These are phyloP conservation scores for Dysphania ambrosioides DNA, from an alignment of 148 eudicot genomes.

Conservation along the genomic window DNA sequence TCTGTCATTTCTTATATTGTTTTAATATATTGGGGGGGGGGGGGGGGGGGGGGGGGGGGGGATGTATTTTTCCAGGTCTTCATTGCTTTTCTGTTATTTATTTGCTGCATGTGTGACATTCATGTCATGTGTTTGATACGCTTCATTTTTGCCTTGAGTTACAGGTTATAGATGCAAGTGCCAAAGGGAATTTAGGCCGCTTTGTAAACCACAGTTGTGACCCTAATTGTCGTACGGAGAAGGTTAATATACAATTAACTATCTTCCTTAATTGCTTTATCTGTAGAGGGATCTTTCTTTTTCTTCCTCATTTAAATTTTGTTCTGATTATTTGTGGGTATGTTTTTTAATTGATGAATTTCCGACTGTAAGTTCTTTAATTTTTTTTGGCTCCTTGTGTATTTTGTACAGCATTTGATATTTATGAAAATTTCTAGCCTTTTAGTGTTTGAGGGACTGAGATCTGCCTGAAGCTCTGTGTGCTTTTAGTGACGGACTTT, in stretches of 20 bases:
- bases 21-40: background rate
- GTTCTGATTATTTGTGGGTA: background rate
- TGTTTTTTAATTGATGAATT: background rate
- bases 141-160: constrained; percentile 19
- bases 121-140: constrained; percentile 7
- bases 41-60: too few species aligned
- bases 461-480: background rate
- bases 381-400: background rate
- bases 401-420: background rate
- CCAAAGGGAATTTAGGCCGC: constrained; percentile 95
- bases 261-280: background rate
- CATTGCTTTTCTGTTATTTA: background rate
- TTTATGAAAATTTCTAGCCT: background rate
- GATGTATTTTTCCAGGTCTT: background rate
- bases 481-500: too few species aligned
- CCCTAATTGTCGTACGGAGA: constrained; percentile 96
- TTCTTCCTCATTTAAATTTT: background rate
- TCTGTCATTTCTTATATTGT: background rate
- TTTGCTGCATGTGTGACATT: constrained; percentile 3
- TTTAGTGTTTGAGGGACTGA: background rate
- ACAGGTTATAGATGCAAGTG: constrained; percentile 96
- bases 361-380: background rate
- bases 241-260: constrained; percentile 43
- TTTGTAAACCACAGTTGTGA: constrained; percentile 98
- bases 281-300: background rate